Base-by-base conservation (phyloP, 345 rosid species). In the Ceriops zippeliana region DNA sequence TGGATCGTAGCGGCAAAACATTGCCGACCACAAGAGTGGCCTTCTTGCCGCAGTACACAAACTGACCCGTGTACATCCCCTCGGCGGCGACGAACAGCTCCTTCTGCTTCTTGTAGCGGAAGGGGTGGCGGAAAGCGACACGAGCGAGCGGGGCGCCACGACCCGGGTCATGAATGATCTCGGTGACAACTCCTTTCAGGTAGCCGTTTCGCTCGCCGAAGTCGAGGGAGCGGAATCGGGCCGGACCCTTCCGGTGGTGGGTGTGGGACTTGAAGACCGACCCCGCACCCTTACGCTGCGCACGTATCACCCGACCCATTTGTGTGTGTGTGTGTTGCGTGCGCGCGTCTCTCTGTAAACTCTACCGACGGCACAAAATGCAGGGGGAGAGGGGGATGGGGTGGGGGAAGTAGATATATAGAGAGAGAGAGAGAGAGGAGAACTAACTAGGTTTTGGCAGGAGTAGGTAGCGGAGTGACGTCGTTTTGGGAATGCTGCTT, bases 251-350 rank as follows among this genome's bases (percentile, higher is more conserved):
- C n/a, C 73, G 72, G 65, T 68, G 76, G 71, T 73, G 76, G 16
- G 67, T 73, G 54, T 73, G 76, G 76, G 76, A 60, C 66, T 52
- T 73, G 69, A 74, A 74, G 47, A 75, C 70, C 42, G 74, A 75
- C 31, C 78, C 78, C 17, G 78, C 73, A 56, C 74, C 78, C 70
- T 75, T 75, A 63, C 78, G 78, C 35, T 75, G 78, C 38, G 78
- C 74, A 6, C 78, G 58, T 21, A 75, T 75, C 5, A 75, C 78
- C 10, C 78, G 73, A 56, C 78, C 78, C 78, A 75, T 75, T 17
- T 11, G n/a, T 24, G 8, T 30, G n/a, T 32, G 28, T 56, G 37
- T 34, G 37, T 7, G 37, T 34, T 53, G 7, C 31, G 10, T 16
- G 4, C 31, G 22, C 30, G 1, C 31, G 6, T 52, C 57, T 52